These are phyloP conservation scores for Podila minutissima DNA, from an alignment of 192 early-diverging fungal species.

Conservation along the genomic window DNA sequence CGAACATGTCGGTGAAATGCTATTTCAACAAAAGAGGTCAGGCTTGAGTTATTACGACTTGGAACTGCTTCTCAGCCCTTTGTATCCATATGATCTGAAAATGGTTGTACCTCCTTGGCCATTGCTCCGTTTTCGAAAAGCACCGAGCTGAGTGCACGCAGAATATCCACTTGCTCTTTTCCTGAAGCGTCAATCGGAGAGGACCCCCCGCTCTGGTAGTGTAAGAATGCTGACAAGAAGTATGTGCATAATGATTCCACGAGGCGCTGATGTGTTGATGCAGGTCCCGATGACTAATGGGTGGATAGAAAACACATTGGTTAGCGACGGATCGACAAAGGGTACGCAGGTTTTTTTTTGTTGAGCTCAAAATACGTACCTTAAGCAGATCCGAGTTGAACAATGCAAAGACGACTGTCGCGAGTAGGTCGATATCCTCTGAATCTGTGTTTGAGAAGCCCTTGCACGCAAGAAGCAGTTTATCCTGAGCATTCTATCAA, in stretches of 20 bases:
- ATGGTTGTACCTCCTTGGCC: constrained; percentile 46
- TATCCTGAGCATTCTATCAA: constrained; percentile 15
- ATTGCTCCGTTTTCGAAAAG: constrained; percentile 59
- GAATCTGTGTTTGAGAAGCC: background rate
- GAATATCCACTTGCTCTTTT: constrained; percentile 51
- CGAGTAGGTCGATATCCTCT: constrained; percentile 18
- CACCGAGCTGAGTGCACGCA: constrained; percentile 61
- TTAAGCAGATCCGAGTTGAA: constrained; percentile 35
- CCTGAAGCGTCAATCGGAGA: constrained; percentile 5
- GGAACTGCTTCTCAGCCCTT: no score
- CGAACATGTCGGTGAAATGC: constrained; percentile 34
- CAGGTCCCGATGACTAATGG: constrained; percentile 1
- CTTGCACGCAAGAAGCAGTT: constrained; percentile 12
- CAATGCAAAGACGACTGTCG: constrained; percentile 16
- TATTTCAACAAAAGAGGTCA: constrained; percentile 3
- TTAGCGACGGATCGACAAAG: background rate
- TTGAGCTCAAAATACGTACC: constrained; percentile 5
- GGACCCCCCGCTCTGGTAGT: background rate
- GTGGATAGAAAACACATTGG: background rate
- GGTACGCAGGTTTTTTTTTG: background rate
- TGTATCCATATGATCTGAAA: background rate
- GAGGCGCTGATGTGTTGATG: background rate
- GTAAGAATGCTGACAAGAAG: constrained; percentile 13
- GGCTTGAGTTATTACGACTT: no score
- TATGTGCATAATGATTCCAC: constrained; percentile 13